A percentile compares a stretch with the other conserved stretches of the same genome.
phyloP scores from a whole-genome alignment of 148 eudicot species.

The Rhododendron henanense region DNA sequence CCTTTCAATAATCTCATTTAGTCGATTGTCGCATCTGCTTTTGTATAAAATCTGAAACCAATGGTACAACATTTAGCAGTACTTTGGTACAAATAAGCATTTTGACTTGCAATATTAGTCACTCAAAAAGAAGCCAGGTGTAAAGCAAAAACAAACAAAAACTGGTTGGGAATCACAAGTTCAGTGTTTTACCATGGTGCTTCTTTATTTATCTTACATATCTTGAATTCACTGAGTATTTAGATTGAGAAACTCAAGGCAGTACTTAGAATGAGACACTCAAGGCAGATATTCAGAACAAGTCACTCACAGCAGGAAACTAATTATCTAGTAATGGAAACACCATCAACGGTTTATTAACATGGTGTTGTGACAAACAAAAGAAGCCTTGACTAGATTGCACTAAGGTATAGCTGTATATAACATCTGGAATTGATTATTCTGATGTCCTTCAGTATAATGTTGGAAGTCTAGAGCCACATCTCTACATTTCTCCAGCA shows the following conservation, averaged over 20 bases:
- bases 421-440: neutral
- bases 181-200: neutral
- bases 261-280: neutral
- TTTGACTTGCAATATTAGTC: neutral
- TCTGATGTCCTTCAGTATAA: neutral
- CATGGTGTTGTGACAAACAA: neutral
- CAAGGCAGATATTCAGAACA: neutral
- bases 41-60: slow-evolving; percentile 77
- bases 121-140: slow-evolving; percentile 3
- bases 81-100: neutral
- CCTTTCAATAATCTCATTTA: slow-evolving; percentile 83
- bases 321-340: neutral
- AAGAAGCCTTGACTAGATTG: neutral
- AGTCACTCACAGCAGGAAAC: neutral
- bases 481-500: neutral
- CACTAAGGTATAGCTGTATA: neutral
- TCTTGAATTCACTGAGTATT: neutral
- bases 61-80: slow-evolving; percentile 10
- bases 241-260: neutral
- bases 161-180: neutral
- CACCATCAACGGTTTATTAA: neutral
- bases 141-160: neutral
- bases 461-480: neutral
- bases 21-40: slow-evolving; percentile 91
- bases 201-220: neutral